These are phyloP conservation scores for Cercospora beticola DNA, from an alignment of 2,329 filamentous ascomycete species.

Conservation along the genomic window DNA sequence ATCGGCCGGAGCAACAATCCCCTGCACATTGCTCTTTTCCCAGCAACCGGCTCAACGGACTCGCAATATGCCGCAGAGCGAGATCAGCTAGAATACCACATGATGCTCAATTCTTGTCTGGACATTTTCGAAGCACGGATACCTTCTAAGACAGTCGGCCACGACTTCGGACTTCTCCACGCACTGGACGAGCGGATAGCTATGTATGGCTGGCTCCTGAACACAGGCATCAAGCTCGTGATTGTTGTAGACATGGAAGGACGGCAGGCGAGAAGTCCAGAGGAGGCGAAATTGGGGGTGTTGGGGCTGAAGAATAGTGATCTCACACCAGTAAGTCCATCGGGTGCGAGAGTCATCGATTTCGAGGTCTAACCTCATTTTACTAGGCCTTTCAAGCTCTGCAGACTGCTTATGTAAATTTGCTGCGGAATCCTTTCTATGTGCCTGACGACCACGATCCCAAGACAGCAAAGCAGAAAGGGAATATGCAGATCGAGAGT, in stretches of 20 bases:
- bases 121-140: slow-evolving; percentile 90
- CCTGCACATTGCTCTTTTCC: slow-evolving; percentile 88
- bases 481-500: slow-evolving; percentile 71
- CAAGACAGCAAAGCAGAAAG: slow-evolving; percentile 48
- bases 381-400: slow-evolving; percentile 78
- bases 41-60: slow-evolving; percentile 50
- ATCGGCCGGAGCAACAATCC: slow-evolving; percentile 97
- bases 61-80: slow-evolving; percentile 44
- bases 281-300: slow-evolving; percentile 43
- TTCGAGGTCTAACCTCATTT: background rate
- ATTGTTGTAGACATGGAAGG: slow-evolving; percentile 90
- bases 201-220: slow-evolving; percentile 94
- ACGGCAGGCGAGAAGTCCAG: slow-evolving; percentile 48
- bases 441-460: slow-evolving; percentile 80
- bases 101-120: slow-evolving; percentile 85
- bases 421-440: slow-evolving; percentile 94
- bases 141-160: slow-evolving; percentile 68
- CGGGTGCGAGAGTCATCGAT: background rate
- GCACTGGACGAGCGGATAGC: slow-evolving; percentile 90
- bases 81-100: slow-evolving; percentile 83
- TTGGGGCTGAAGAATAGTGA: slow-evolving; percentile 80
- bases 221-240: slow-evolving; percentile 88
- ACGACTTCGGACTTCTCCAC: slow-evolving; percentile 88
- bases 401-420: slow-evolving; percentile 84
- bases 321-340: slow-evolving; percentile 67